phyloP scores from a whole-genome alignment of 2,329 filamentous ascomycete genomes.

The Hypoxylon sp. region DNA sequence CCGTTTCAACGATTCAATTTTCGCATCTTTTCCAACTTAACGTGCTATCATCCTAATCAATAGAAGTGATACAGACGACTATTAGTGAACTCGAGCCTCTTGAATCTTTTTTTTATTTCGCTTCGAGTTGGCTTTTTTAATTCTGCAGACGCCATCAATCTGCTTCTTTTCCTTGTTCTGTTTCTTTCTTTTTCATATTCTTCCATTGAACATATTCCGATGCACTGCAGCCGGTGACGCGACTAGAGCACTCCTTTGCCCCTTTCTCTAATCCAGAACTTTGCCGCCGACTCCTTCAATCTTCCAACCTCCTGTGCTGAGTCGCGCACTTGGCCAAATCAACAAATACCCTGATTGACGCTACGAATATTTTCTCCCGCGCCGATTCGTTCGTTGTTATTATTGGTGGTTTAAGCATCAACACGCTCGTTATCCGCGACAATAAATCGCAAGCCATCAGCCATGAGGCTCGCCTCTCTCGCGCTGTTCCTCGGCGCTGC shows the following conservation, averaged over 20 bases:
- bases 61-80: slow-evolving; percentile 39
- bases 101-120: slow-evolving; percentile 42
- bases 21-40: slow-evolving; percentile 36
- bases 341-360: slow-evolving; percentile 25
- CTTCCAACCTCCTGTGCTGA: slow-evolving; percentile 23
- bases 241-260: slow-evolving; percentile 41
- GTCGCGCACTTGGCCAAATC: slow-evolving; percentile 33
- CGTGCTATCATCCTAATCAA: slow-evolving; percentile 39
- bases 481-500: slow-evolving; percentile 65
- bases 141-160: slow-evolving; percentile 35
- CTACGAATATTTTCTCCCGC: slow-evolving; percentile 13
- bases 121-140: slow-evolving; percentile 41
- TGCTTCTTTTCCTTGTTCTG: slow-evolving; percentile 35
- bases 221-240: slow-evolving; percentile 49
- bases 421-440: slow-evolving; percentile 47
- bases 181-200: slow-evolving; percentile 34
- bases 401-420: slow-evolving; percentile 30
- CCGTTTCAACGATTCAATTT: slow-evolving; percentile 44
- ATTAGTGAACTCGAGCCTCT: slow-evolving; percentile 50
- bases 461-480: slow-evolving; percentile 63
- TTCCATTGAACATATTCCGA: slow-evolving; percentile 46
- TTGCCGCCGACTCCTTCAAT: slow-evolving; percentile 24
- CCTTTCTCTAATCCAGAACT: slow-evolving; percentile 35
- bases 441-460: slow-evolving; percentile 38
- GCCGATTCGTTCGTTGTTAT: slow-evolving; percentile 18